Percentiles rank a stretch among this genome's conserved stretches.
These are phyloP conservation scores for Plasmodium chabaudi DNA, from an alignment of 169 alveolate genomes.

Conservation along the genomic window DNA sequence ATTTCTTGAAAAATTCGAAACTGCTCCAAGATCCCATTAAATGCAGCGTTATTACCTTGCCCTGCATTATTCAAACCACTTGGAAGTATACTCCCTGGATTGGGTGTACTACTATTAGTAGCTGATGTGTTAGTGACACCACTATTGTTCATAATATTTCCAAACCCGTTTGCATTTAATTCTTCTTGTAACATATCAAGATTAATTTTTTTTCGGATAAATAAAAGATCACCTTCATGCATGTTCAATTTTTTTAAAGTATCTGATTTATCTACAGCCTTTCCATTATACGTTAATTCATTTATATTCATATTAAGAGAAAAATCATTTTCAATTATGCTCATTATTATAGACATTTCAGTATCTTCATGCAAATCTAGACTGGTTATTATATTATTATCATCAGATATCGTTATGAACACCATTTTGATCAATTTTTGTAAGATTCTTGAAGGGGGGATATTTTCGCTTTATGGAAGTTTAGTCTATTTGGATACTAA, in stretches of 20 bases:
- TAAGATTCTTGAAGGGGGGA: not conserved
- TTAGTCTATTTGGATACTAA: no score
- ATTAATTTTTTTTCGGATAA: slow-evolving; percentile 47
- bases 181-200: slow-evolving; percentile 17
- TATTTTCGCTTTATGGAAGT: not conserved
- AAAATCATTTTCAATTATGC: slow-evolving; percentile 73
- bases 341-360: slow-evolving; percentile 50
- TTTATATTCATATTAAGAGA: slow-evolving; percentile 40
- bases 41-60: slow-evolving; percentile 4
- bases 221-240: slow-evolving; percentile 64
- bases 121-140: slow-evolving; percentile 1
- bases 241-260: slow-evolving; percentile 61
- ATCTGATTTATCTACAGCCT: slow-evolving; percentile 20
- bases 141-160: not conserved
- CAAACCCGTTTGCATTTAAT: not conserved
- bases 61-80: not conserved
- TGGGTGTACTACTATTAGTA: not conserved
- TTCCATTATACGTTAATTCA: slow-evolving; percentile 68
- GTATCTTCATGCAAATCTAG: slow-evolving; percentile 72
- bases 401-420: slow-evolving; percentile 72
- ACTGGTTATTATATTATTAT: slow-evolving; percentile 69
- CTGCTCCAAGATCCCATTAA: slow-evolving; percentile 44
- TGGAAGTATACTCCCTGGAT: not conserved
- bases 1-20: slow-evolving; percentile 45
- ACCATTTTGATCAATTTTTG: slow-evolving; percentile 20